These are phyloP conservation scores for Podospora anserina DNA, from an alignment of 495 filamentous ascomycete genomes.

Conservation along the genomic window DNA sequence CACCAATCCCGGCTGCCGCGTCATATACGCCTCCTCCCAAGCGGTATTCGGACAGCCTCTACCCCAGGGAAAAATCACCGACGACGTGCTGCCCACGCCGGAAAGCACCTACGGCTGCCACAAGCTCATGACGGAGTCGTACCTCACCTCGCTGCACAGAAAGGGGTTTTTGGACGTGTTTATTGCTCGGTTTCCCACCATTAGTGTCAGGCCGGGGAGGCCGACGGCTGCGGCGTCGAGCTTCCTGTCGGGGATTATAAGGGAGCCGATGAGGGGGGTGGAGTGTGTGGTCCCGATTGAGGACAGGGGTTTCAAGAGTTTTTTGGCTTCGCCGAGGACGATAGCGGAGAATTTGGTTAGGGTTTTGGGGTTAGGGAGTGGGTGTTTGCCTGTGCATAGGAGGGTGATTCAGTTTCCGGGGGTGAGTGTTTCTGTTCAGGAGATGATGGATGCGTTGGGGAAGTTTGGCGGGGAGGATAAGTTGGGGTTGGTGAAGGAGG, in stretches of 20 bases:
- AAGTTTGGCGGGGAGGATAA: constrained; percentile 67
- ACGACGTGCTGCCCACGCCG: constrained; percentile 59
- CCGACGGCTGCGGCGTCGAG: constrained; percentile 73
- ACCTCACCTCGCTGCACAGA: constrained; percentile 74
- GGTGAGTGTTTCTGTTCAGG: constrained; percentile 64
- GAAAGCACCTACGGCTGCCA: constrained; percentile 72
- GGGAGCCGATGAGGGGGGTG: constrained; percentile 54
- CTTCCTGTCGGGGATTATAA: constrained; percentile 67
- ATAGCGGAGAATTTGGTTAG: constrained; percentile 69
- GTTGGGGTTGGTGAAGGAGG: constrained; percentile 60
- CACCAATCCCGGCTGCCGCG: constrained; percentile 57
- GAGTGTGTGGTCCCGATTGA: constrained; percentile 61
- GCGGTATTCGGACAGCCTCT: constrained; percentile 43
- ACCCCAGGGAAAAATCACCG: constrained; percentile 25
- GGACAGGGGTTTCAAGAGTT: constrained; percentile 59
- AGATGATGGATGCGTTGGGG: constrained; percentile 72
- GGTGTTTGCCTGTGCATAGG: constrained; percentile 53
- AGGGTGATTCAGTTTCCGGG: constrained; percentile 72
- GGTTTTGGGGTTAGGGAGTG: constrained; percentile 55
- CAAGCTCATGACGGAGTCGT: constrained; percentile 71
- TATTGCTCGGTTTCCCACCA: constrained; percentile 68
- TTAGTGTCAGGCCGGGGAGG: constrained; percentile 68
- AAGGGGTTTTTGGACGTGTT: constrained; percentile 66
- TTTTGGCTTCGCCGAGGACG: constrained; percentile 64
- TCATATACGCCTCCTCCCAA: constrained; percentile 57